Evolutionary conservation across 1,284 basidiomycete genomes (phyloP), one percentile per base, ranked within the genome.

Genomic region (Singerocomus inundabilis): DNA sequence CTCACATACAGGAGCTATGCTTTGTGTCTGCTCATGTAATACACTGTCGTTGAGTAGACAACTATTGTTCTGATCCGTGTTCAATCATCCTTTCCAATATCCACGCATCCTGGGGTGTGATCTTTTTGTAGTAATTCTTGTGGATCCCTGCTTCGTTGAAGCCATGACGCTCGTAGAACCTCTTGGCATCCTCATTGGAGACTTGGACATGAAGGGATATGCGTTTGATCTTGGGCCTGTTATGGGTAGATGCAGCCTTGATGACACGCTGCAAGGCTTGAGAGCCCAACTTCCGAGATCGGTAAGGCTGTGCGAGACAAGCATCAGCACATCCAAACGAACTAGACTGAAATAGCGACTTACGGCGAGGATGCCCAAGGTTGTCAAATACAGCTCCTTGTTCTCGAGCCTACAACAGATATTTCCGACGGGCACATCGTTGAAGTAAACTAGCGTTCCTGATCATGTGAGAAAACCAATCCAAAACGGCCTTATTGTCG

Each of bases 361-460:
- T 68, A 91, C 88, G 47, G 87, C 89, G 49, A 91, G 79, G 55
- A 91, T 71, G 34, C 87, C 88, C 83, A 91, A 85, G 47, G 89
- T 91, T 84, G 90, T 88, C 58, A 91, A 74, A 70, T 91, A 91
- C 57, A 91, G 68, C 61, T 82, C 80, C 57, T 79, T 78, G 46
- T 72, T 77, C 68, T 92, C 88, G 52, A 91, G 66, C 46, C 86
- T 80, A 71, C 88, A 90, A 67, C 87, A 91, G 57, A 91, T 80
- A 5, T 84, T 89, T 54, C 89, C 88, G 54, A 91, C 82, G 45
- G 89, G 89, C 51, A 91, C 76, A 70, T 91, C 89, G 71, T 91
- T 91, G 69, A 85, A 90, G 69, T 91, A 92, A 39, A 90, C 88
- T 91, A 59, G 38, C 5, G 46, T 53, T 51, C 48, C 62, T 56